Evolutionary conservation across 2,329 filamentous ascomycete species (phyloP), one percentile per base, ranked within the genome.

Genomic region (Daldinia sp.): DNA sequence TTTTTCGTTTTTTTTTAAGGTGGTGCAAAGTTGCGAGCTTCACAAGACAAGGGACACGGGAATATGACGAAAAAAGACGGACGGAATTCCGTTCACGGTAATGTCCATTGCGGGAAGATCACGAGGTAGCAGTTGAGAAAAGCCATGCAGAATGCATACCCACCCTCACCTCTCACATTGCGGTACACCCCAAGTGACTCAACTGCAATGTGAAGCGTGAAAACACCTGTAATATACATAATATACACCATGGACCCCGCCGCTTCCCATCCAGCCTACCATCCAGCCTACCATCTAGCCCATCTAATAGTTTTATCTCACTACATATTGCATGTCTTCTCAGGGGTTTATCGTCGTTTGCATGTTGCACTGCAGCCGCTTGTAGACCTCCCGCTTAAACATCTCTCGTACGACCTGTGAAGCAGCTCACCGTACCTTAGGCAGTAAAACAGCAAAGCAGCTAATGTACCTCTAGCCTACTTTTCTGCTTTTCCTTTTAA

Each of bases 341-440:
- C 63, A 65, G 66, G 66, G 68, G 66, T 68, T 52, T 43, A 58
- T 61, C 39, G 55, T 68, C 57, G 57, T 68, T 61, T 68, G 57
- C 49, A 64, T 32, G 66, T 66, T 59, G 63, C 65, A 68, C 68
- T 37, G 52, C 66, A 67, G 64, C 68, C 56, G 66, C 58, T 68
- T 66, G 61, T 63, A 66, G 61, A 68, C 63, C 37, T 63, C 61
- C 60, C 59, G 29, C 64, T 48, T 17, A 29, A 30, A 23, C 32
- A 41, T 32, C 45, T 48, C 43, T 48, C 45, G 45, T 68, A 59
- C 61, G 49, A 70, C 68, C 34, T 60, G 58, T 50, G 47, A 56
- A 62, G 60, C 65, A 62, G 60, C 65, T 68, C 52, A 57, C 54
- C 60, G 58, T 64, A 9, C 39, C 21, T 45, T 15, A 8, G 32